These are phyloP conservation scores for Salisapilia sapeloensis DNA, from an alignment of 352 stramenopile genomes.

Conservation along the genomic window DNA sequence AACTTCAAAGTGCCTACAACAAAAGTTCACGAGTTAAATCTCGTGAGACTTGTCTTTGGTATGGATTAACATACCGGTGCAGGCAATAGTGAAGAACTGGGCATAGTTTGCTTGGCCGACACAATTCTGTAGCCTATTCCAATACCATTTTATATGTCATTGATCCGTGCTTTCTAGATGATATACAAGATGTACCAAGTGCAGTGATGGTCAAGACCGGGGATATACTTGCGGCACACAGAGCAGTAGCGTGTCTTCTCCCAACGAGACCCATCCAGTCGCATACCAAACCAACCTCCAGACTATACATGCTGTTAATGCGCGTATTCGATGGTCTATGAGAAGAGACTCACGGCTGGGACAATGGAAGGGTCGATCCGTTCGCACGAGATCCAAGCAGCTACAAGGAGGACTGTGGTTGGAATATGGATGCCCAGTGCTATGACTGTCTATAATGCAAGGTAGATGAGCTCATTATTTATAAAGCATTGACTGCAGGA, in stretches of 20 bases:
- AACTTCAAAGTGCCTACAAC: slow-evolving; percentile 34
- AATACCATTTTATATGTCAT: neutral
- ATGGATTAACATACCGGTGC: slow-evolving; percentile 8
- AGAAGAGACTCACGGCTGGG: slow-evolving; percentile 8
- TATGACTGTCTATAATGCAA: slow-evolving; percentile 19
- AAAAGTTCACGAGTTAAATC: neutral
- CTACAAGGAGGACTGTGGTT: slow-evolving; percentile 24
- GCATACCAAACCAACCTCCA: slow-evolving; percentile 52
- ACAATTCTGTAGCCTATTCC: slow-evolving; percentile 57
- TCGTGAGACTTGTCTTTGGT: neutral
- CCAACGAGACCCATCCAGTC: slow-evolving; percentile 47
- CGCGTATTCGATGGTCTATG: neutral
- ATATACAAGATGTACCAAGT: slow-evolving; percentile 28
- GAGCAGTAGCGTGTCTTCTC: slow-evolving; percentile 71
- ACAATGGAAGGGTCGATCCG: slow-evolving; percentile 34
- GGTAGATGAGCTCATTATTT: slow-evolving; percentile 1
- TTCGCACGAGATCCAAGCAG: slow-evolving; percentile 56
- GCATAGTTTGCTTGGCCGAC: slow-evolving; percentile 69
- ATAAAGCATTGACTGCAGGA: slow-evolving; percentile 1
- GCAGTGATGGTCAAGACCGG: slow-evolving; percentile 74
- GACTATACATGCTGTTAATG: slow-evolving; percentile 9
- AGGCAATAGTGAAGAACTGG: slow-evolving; percentile 77
- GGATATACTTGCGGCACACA: slow-evolving; percentile 58
- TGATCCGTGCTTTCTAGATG: neutral
- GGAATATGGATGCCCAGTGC: slow-evolving; percentile 30